Evolutionary conservation across 1,139 yeast genomes (phyloP).

Genomic region (Geotrichum histeridarum): DNA sequence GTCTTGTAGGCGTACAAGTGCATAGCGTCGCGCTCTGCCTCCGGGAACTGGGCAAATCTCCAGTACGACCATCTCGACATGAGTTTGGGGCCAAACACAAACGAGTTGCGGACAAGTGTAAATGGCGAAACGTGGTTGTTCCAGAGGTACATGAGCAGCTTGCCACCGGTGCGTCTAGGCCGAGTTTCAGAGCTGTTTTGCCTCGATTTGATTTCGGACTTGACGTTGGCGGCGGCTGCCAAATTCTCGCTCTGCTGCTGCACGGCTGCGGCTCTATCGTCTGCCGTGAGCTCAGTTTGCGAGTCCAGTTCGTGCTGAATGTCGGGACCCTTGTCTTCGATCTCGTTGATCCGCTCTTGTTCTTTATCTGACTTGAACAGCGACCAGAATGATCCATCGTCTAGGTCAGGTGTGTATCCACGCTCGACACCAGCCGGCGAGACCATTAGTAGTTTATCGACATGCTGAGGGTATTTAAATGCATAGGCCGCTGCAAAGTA

Average conservation of each 20-base stretch:
- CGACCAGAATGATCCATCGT: constrained; percentile 20
- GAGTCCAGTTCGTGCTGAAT: background rate
- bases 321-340: constrained; percentile 2
- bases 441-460: constrained; percentile 58
- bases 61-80: constrained; percentile 30
- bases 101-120: constrained; percentile 25
- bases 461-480: constrained; percentile 58
- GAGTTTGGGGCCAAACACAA: constrained; percentile 31
- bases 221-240: background rate
- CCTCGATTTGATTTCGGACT: background rate
- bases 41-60: constrained; percentile 27
- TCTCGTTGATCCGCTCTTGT: background rate
- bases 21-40: constrained; percentile 28
- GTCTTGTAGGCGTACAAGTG: constrained; percentile 59
- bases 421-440: constrained; percentile 74
- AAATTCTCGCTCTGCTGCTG: background rate
- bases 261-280: background rate
- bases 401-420: constrained; percentile 29
- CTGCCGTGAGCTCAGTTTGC: background rate
- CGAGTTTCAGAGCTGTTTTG: background rate
- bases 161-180: background rate
- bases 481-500: constrained; percentile 74
- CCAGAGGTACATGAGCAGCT: constrained; percentile 27
- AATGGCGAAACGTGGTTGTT: constrained; percentile 31
- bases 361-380: constrained; percentile 20